Percentiles rank a stretch among this genome's conserved stretches.
phyloP scores from a whole-genome alignment of 345 rosid genomes.

The Geranium rotundifolium region DNA sequence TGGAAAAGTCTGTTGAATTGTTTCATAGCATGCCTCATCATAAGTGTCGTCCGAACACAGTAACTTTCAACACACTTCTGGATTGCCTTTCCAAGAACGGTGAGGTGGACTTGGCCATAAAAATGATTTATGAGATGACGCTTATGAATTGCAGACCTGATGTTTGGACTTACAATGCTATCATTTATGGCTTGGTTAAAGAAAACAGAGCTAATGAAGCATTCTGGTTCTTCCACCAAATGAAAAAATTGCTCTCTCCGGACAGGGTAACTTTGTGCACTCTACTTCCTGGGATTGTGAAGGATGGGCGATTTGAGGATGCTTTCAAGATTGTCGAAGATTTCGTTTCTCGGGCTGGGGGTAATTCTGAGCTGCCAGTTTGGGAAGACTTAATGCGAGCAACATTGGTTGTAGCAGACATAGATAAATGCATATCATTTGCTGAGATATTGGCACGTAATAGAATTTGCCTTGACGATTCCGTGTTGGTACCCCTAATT shows the following conservation, averaged over 20 bases:
- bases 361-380: slow-evolving; percentile 19
- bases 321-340: slow-evolving; percentile 54
- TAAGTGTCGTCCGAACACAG: slow-evolving; percentile 62
- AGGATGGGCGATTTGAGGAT: slow-evolving; percentile 41
- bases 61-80: slow-evolving; percentile 73
- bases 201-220: slow-evolving; percentile 44
- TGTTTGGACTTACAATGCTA: slow-evolving; percentile 71
- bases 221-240: slow-evolving; percentile 75
- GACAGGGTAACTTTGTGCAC: slow-evolving; percentile 80
- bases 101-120: slow-evolving; percentile 56
- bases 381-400: slow-evolving; percentile 76
- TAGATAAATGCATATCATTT: slow-evolving; percentile 44
- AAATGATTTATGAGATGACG: slow-evolving; percentile 55
- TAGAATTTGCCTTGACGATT: slow-evolving; percentile 41
- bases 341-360: slow-evolving; percentile 33
- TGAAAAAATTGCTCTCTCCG: slow-evolving; percentile 66
- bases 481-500: slow-evolving; percentile 52
- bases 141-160: slow-evolving; percentile 53
- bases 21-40: slow-evolving; percentile 43
- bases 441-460: slow-evolving; percentile 46
- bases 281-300: slow-evolving; percentile 72
- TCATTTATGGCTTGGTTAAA: slow-evolving; percentile 65
- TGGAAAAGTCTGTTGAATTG: slow-evolving; percentile 45
- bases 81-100: slow-evolving; percentile 93
- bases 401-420: slow-evolving; percentile 48